These are phyloP conservation scores for Leccinum truebloodii DNA, from an alignment of 768 basidiomycete genomes.

Conservation along the genomic window DNA sequence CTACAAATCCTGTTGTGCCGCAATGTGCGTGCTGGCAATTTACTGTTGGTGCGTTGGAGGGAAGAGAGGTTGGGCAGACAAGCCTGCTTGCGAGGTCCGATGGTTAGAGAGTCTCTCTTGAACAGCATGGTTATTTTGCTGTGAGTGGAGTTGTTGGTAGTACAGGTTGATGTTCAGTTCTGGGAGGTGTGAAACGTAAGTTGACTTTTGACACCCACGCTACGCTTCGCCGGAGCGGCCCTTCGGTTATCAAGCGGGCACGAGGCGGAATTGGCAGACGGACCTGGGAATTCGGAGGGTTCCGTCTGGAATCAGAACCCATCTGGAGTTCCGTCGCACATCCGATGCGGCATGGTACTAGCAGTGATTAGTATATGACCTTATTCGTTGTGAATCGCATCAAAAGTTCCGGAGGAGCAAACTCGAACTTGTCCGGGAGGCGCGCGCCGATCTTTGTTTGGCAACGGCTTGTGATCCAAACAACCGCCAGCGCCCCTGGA, in stretches of 20 bases:
- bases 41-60: slow-evolving; percentile 2
- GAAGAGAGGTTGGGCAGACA: background rate
- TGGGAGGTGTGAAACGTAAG: slow-evolving; percentile 25
- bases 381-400: background rate
- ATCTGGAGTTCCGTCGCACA: background rate
- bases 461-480: slow-evolving; percentile 15
- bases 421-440: no score
- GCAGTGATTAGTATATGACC: background rate
- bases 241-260: slow-evolving; percentile 20
- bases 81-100: slow-evolving; percentile 8
- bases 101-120: slow-evolving; percentile 14
- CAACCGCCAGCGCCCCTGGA: background rate
- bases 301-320: background rate
- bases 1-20: slow-evolving; percentile 10
- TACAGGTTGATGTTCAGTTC: slow-evolving; percentile 25
- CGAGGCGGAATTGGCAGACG: slow-evolving; percentile 6
- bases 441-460: slow-evolving; percentile 11
- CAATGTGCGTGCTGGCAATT: slow-evolving; percentile 9
- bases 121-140: slow-evolving; percentile 20
- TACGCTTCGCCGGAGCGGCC: slow-evolving; percentile 9
- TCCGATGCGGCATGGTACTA: background rate
- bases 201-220: slow-evolving; percentile 20
- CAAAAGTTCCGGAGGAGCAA: background rate
- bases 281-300: slow-evolving; percentile 10
- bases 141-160: slow-evolving; percentile 15